Conservation (phyloP, 2,329 filamentous ascomycete species). For the Fusarium solani-melongenae region DNA sequence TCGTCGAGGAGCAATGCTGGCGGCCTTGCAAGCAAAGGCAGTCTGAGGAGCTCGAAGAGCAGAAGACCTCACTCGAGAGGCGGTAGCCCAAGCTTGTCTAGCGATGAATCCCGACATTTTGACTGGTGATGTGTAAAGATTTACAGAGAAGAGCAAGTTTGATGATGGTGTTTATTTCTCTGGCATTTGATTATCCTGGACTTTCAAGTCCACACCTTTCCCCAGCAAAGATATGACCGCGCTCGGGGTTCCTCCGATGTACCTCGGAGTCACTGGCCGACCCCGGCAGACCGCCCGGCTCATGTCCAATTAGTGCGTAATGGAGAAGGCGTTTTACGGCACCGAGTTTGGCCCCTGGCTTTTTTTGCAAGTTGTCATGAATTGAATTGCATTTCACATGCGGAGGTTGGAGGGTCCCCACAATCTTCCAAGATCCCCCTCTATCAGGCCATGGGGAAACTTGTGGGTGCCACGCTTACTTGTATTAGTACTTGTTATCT, state of each 20-base stretch:
- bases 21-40: conserved; percentile 27
- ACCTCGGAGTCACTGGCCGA: conserved; percentile 37
- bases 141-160: background rate
- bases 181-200: background rate
- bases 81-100: conserved; percentile 39
- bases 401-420: background rate
- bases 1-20: conserved; percentile 31
- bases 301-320: conserved; percentile 1
- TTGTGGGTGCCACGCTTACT: background rate
- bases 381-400: background rate
- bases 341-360: background rate
- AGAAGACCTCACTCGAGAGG: conserved; percentile 37
- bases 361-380: background rate
- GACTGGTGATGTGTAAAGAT: background rate
- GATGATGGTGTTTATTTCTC: background rate
- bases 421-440: background rate
- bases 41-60: conserved; percentile 32
- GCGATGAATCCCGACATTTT: conserved; percentile 41
- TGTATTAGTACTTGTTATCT: conserved; percentile 31
- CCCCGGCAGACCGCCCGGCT: background rate
- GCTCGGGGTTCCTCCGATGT: conserved; percentile 33
- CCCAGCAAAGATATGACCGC: conserved; percentile 1
- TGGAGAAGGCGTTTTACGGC: conserved; percentile 7
- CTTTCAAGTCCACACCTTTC: background rate
- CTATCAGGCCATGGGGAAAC: conserved; percentile 25